A percentile compares a stretch with the other conserved stretches of the same genome.
Conservation (phyloP, 2,329 filamentous ascomycete species). For the Pseudogymnoascus pannorum region DNA sequence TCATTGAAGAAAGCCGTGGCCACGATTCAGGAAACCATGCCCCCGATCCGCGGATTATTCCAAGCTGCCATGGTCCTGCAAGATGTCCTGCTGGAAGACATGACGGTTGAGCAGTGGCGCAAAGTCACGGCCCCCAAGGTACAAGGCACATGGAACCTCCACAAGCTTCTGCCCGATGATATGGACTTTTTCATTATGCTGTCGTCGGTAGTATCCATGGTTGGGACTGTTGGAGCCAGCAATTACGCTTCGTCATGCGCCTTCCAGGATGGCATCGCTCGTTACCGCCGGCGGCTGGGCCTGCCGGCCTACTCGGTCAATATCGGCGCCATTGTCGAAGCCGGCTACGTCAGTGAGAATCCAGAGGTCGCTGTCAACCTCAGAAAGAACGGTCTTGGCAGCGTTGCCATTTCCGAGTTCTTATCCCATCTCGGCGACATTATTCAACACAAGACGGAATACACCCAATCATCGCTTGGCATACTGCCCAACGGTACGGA, state of each 20-base stretch:
- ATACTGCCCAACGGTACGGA: conserved; percentile 15
- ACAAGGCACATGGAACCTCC: conserved; percentile 14
- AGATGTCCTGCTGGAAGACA: neutral
- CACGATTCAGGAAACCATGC: neutral
- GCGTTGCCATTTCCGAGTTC: conserved; percentile 19
- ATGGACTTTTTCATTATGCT: conserved; percentile 14
- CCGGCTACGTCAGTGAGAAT: conserved; percentile 14
- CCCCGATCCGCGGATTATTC: conserved; percentile 17
- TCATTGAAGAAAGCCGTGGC: neutral
- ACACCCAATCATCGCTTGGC: neutral
- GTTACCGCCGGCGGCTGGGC: neutral
- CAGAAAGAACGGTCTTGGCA: conserved; percentile 8
- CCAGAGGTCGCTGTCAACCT: conserved; percentile 11
- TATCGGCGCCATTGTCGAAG: conserved; percentile 13
- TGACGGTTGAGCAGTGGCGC: conserved; percentile 11
- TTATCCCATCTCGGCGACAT: conserved; percentile 20
- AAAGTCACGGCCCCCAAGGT: conserved; percentile 14
- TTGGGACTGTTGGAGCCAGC: conserved; percentile 9
- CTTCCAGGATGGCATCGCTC: conserved; percentile 12
- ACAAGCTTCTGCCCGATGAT: neutral
- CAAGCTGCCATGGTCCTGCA: conserved; percentile 28
- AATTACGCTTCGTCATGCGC: conserved; percentile 12
- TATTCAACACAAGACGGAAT: conserved; percentile 12
- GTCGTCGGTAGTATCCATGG: neutral
- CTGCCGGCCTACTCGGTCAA: conserved; percentile 19